Conservation (phyloP, 164 flowering plant species). For the Litsea cubeba region DNA sequence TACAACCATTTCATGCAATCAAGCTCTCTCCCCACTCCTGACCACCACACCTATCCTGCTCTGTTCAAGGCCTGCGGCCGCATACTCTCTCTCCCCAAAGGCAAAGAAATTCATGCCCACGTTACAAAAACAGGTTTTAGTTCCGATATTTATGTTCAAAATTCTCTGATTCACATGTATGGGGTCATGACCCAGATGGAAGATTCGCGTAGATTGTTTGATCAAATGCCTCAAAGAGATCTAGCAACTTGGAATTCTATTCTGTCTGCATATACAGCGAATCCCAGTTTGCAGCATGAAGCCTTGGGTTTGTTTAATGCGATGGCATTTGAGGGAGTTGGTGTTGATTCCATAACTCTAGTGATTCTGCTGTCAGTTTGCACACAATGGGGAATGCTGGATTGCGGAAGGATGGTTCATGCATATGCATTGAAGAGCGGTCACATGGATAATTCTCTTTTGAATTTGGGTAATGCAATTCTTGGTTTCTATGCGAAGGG, state of each 20-base stretch:
- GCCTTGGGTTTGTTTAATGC: conserved; percentile 15
- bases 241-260: conserved; percentile 30
- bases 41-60: conserved; percentile 26
- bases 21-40: conserved; percentile 14
- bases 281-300: conserved; percentile 2
- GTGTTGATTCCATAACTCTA: conserved; percentile 17
- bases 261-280: conserved; percentile 7
- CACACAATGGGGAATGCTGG: conserved; percentile 5
- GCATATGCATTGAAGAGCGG: conserved; percentile 18
- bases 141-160: conserved; percentile 21
- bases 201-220: conserved; percentile 23
- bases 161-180: conserved; percentile 25
- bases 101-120: conserved; percentile 30
- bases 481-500: conserved; percentile 21
- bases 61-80: conserved; percentile 27
- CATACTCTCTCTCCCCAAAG: conserved; percentile 16
- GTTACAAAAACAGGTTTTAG: conserved; percentile 18
- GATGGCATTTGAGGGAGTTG: conserved; percentile 17
- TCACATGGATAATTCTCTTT: neutral
- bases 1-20: conserved; percentile 25
- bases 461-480: conserved; percentile 22
- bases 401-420: conserved; percentile 15
- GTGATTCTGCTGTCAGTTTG: conserved; percentile 18
- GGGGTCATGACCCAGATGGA: neutral
- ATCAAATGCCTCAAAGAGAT: conserved; percentile 20